Conservation (phyloP, 352 stramenopile genomes). For the Nothophytophthora sp. region DNA sequence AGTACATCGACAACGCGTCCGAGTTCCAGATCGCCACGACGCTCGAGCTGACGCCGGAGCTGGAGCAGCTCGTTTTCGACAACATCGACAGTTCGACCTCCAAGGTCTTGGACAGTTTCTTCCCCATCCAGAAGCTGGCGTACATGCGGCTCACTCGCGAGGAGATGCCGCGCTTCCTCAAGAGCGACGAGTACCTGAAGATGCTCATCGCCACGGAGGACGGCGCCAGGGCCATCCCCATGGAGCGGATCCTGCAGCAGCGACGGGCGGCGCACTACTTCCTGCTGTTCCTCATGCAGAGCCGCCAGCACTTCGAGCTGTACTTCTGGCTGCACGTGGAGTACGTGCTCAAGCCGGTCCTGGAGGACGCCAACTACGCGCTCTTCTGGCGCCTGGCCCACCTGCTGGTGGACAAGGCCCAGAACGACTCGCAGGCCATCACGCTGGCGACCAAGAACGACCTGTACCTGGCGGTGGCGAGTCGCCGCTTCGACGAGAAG, state of each 20-base stretch:
- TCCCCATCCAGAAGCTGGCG: conserved; percentile 83
- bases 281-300: conserved; percentile 87
- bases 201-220: conserved; percentile 87
- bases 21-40: conserved; percentile 86
- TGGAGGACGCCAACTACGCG: conserved; percentile 44
- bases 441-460: conserved; percentile 75
- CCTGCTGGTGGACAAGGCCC: conserved; percentile 70
- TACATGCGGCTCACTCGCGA: conserved; percentile 84
- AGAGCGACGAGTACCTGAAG: conserved; percentile 82
- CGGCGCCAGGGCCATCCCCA: conserved; percentile 69
- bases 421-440: conserved; percentile 80
- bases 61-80: conserved; percentile 76
- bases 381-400: conserved; percentile 73
- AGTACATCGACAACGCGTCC: conserved; percentile 82
- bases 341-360: conserved; percentile 78
- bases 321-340: conserved; percentile 90
- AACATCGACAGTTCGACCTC: conserved; percentile 52
- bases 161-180: conserved; percentile 83
- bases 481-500: conserved; percentile 42
- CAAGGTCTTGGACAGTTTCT: conserved; percentile 74
- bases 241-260: conserved; percentile 81
- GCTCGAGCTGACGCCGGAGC: conserved; percentile 73
- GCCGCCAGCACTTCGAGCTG: conserved; percentile 84
- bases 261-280: conserved; percentile 85
- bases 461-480: conserved; percentile 50